A percentile compares a stretch with the other conserved stretches of the same genome.
Conservation (phyloP, 2,329 filamentous ascomycete genomes). For the Tolypocladium guangdongense region DNA sequence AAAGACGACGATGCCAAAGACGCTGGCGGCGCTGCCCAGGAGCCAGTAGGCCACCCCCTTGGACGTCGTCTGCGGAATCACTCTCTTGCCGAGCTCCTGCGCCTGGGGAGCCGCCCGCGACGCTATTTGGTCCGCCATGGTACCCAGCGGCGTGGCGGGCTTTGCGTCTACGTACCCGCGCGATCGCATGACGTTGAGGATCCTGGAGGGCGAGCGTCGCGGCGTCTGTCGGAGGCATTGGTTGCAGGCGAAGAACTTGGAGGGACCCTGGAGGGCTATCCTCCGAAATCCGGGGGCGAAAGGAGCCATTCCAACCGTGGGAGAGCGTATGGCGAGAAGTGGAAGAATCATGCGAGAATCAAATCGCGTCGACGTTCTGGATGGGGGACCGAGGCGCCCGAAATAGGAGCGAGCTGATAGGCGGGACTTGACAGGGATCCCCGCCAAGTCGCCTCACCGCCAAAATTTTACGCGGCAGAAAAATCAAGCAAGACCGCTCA, state of each 20-base stretch:
- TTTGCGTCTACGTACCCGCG: conserved; percentile 25
- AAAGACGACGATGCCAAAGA: conserved; percentile 95
- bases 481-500: conserved; percentile 5
- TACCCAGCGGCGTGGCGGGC: conserved; percentile 16
- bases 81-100: conserved; percentile 19
- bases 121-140: conserved; percentile 15
- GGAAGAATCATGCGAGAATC: neutral
- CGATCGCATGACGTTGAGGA: conserved; percentile 28
- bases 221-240: conserved; percentile 33
- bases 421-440: conserved; percentile 12
- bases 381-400: neutral
- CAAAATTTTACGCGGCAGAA: conserved; percentile 21
- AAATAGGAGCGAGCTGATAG: conserved; percentile 18
- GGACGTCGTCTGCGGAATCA: conserved; percentile 52
- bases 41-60: conserved; percentile 87
- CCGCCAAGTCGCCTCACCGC: conserved; percentile 19
- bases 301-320: conserved; percentile 24
- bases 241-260: conserved; percentile 33
- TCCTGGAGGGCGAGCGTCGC: conserved; percentile 22
- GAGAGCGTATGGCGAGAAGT: neutral
- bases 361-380: neutral
- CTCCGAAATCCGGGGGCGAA: conserved; percentile 31
- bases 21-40: conserved; percentile 78
- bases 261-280: conserved; percentile 25
- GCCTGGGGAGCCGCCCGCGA: conserved; percentile 5